A percentile compares a stretch with the other conserved stretches of the same genome.
Conservation (phyloP, 352 stramenopile species). For the Phytophthora aleatoria region DNA sequence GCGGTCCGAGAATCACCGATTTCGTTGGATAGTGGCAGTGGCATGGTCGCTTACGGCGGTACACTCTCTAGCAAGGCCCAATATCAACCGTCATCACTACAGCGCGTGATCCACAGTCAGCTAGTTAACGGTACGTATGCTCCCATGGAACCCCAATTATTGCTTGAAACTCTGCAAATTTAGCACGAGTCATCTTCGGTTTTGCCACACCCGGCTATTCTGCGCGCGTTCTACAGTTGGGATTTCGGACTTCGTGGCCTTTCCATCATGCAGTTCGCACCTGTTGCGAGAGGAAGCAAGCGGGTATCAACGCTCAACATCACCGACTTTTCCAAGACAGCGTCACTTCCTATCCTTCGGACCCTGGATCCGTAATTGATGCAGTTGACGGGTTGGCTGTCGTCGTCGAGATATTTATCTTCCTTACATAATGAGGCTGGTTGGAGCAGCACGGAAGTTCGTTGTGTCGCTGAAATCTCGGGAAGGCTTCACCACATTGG, state of each 20-base stretch:
- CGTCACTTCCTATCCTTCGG: neutral
- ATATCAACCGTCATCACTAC: neutral
- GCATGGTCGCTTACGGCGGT: conserved; percentile 1
- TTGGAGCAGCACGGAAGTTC: conserved; percentile 3
- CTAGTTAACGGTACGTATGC: conserved; percentile 1
- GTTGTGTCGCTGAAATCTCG: conserved; percentile 5
- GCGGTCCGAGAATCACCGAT: neutral
- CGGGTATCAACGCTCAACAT: conserved; percentile 2
- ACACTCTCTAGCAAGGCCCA: neutral
- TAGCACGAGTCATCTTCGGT: conserved; percentile 18
- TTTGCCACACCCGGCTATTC: conserved; percentile 16
- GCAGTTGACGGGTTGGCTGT: conserved; percentile 12
- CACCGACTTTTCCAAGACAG: conserved; percentile 13
- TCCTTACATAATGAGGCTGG: neutral
- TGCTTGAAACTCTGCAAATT: conserved; percentile 18
- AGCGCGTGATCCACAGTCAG: conserved; percentile 5
- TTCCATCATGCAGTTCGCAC: conserved; percentile 20
- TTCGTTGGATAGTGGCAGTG: neutral
- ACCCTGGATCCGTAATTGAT: conserved; percentile 7
- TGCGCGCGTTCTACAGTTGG: conserved; percentile 10
- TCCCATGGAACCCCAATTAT: neutral
- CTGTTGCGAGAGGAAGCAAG: neutral
- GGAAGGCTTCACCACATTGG: neutral
- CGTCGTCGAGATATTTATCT: neutral
- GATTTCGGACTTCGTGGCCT: conserved; percentile 15